Evolutionary conservation across 805 yeast genomes (phyloP), one percentile per base, ranked within the genome.

Genomic region (Ogataea degrootiae): DNA sequence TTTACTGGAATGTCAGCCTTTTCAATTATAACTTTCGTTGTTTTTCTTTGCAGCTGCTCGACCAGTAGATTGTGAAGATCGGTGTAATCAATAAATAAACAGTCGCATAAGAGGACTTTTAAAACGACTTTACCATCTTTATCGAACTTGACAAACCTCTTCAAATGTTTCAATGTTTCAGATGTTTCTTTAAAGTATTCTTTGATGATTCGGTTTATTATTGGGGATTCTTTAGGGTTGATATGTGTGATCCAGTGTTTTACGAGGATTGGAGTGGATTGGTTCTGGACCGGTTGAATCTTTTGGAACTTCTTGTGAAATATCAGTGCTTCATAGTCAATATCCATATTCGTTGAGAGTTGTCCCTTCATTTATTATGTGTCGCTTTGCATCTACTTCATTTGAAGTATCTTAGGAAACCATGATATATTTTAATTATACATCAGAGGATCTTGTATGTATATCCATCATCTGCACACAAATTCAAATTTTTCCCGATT

Each of bases 1-100:
- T 72, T 72, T 23, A 58, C 58, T 0, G 97, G 94, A 1, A 87
- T 78, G 4, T 65, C 48, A 2, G 60, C 50, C 23, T 53, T 37
- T 9, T 50, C 57, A 6, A 66, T 22, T 14, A 17, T 12, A 9
- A 48, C 17, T 1, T 50, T 31, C 1, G 29, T 34, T 14, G 45
- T 22, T 6, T 21, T 26, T 5, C 39, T 38, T 2, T 45, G 40
- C 19, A 70, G 42, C 2, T 49, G 49, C n/a, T 48, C 37, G 8
- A 50, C 53, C 3, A 76, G 54, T 3, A 58, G 50, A 1, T 52
- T 51, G 12, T 65, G 49, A 1, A 66, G 63, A 6, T 54, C 60
- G 23, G 59, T 52, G 1, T 54, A 49, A 4, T 58, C 47, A 21
- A 70, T 58, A 86, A 80, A 16, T 81, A 42, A 1, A 79, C 65